Evolutionary conservation across 257 asterid genomes (phyloP), one percentile per base, ranked within the genome.

Genomic region (Scutellaria barbata): DNA sequence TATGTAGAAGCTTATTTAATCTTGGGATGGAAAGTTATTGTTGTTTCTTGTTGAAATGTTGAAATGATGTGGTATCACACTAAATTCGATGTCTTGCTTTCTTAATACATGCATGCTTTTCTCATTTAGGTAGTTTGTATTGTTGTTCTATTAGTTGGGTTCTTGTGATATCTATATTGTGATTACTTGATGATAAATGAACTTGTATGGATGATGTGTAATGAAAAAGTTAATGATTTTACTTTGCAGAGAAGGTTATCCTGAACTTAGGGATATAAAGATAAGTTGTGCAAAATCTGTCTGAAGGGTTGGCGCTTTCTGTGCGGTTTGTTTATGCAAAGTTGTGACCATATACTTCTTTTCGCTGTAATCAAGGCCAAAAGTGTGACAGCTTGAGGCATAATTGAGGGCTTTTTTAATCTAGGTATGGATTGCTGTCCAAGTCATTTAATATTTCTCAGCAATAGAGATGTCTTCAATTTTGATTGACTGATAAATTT

Each of bases 291-390:
- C 66, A 52, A 22, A 64, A 63, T 57, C 58, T 30, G 74, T 74
- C 40, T 37, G 39, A 41, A 63, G 68, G 76, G 80, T 57, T 69
- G 73, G 72, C 77, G 18, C 77, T 11, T 50, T 76, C 43, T 25
- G 65, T 50, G 77, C 69, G 80, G 63, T 75, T 62, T 69, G 45
- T 46, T 63, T 70, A 71, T 71, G 68, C 47, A 37, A 65, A 71
- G 54, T 61, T 73, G 70, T 65, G 76, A 76, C 50, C 41, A 25
- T 42, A 47, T 46, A 67, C 63, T 64, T 42, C 68, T 69, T 69
- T 78, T 74, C 59, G 74, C 83, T 59, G 77, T 57, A 77, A 65
- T 78, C 42, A 76, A 66, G 82, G 72, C 64, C 41, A 62, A 76
- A 73, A 79, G 80, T 20, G 54, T 58, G 64, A 41, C 20, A 71